Base-by-base conservation (phyloP, 1,284 basidiomycete species). In the Grifola frondosa region DNA sequence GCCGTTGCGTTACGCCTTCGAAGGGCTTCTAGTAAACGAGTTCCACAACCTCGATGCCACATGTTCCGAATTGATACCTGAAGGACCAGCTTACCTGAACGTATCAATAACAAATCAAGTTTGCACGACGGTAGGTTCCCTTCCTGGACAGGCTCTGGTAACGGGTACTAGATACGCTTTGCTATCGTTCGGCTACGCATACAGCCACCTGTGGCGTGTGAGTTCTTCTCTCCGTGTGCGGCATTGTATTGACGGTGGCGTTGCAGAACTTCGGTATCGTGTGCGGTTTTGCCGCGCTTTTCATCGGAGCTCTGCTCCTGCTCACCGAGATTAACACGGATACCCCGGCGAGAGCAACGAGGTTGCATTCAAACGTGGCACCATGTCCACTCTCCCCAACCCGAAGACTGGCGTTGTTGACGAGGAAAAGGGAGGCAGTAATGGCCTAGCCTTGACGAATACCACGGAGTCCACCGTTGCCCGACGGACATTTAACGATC, bases 161-260 rank as follows among this genome's bases (percentile, higher is more conserved):
- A 57, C 69, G 33, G 80, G 80, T 0, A 69, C 72, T 20, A 58
- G 58, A 7, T 88, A 81, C 60, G 64, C 90, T 21, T 54, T 51
- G 16, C 59, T 79, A 1, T 75, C 80, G 0, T 94, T 75, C 59
- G 70, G 67, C 0, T 94, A 88, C 63, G 58, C 66, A 20, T 75
- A 74, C 40, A 60, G 61, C n/a, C 65, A 90, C 58, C 59, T 83
- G 9, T 91, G 88, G 88, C 71, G 71, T 61, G 81, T 83, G 50
- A 48, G 78, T 70, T 15, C 15, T n/a, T 26, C n/a, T 22, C 17
- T 15, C 13, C n/a, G 22, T 20, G 11, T 34, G 7, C n/a, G 5
- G 13, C 6, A 12, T 29, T 6, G 11, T 29, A n/a, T 24, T 36
- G 11, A 9, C 8, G 30, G 31, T 42, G 29, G 23, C 13, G 22